These are phyloP conservation scores for Venturia oleaginea DNA, from an alignment of 2,329 filamentous ascomycete species.

Conservation along the genomic window DNA sequence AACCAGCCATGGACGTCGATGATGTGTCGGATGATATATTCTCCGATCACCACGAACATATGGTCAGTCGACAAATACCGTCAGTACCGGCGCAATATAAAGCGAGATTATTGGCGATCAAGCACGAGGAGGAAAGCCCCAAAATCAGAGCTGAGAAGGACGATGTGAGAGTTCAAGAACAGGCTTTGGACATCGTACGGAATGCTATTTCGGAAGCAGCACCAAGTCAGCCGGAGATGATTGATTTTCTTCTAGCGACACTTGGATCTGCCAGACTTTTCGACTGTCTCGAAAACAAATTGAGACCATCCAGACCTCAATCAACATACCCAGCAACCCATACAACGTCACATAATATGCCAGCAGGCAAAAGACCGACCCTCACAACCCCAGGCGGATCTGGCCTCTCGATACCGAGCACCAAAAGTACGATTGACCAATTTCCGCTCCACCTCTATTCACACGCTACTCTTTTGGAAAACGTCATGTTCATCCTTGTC, in stretches of 20 bases:
- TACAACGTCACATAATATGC: neutral
- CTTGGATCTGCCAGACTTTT: conserved; percentile 73
- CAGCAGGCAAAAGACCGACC: conserved; percentile 13
- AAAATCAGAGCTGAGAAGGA: conserved; percentile 62
- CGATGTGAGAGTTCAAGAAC: conserved; percentile 79
- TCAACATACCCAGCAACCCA: neutral
- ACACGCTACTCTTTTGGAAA: conserved; percentile 57
- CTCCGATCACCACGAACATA: neutral
- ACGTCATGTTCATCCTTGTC: conserved; percentile 73
- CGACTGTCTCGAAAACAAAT: conserved; percentile 68
- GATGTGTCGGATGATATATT: conserved; percentile 10
- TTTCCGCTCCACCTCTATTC: conserved; percentile 20
- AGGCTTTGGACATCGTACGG: conserved; percentile 79
- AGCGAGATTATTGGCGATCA: conserved; percentile 34
- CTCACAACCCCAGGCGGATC: conserved; percentile 36
- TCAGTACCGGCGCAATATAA: conserved; percentile 23
- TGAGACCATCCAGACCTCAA: conserved; percentile 45
- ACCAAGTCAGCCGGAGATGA: conserved; percentile 52
- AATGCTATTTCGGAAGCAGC: conserved; percentile 69
- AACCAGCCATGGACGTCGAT: conserved; percentile 14
- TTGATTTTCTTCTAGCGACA: conserved; percentile 70
- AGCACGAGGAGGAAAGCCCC: conserved; percentile 60
- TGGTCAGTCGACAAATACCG: conserved; percentile 18
- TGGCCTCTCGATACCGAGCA: neutral
- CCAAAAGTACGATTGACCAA: conserved; percentile 22